Evolutionary conservation across 2,329 filamentous ascomycete species (phyloP).

Genomic region (Cladosporium cucumerinum): DNA sequence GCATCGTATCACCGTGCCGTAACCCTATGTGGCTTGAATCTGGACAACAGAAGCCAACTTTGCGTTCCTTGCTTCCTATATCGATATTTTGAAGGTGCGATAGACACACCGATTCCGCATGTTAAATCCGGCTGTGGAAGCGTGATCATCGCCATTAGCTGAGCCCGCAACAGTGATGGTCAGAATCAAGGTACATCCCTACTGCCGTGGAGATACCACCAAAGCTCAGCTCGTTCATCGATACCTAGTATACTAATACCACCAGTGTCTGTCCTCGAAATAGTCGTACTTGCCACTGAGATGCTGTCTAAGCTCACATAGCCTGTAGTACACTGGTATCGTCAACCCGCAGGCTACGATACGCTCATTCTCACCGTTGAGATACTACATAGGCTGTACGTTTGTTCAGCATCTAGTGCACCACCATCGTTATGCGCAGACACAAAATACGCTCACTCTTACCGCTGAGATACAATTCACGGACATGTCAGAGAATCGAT

Average conservation of each 20-base stretch:
- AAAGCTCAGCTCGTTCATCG: background rate
- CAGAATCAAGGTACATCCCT: background rate
- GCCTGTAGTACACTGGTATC: background rate
- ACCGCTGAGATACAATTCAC: background rate
- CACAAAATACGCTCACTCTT: background rate
- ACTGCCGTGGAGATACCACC: background rate
- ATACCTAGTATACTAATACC: background rate
- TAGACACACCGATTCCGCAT: background rate
- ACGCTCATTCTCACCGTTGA: background rate
- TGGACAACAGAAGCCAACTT: background rate
- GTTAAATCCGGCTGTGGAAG: background rate
- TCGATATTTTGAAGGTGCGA: background rate
- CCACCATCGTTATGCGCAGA: background rate
- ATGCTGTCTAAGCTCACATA: background rate
- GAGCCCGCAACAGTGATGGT: background rate
- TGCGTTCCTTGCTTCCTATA: background rate
- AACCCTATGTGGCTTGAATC: background rate
- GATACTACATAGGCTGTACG: background rate
- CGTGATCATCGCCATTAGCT: background rate
- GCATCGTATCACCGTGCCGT: background rate
- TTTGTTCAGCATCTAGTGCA: background rate
- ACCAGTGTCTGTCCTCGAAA: background rate
- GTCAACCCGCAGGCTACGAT: background rate
- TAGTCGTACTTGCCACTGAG: background rate
- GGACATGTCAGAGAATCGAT: background rate